Conservation (phyloP, 2,329 filamentous ascomycete species). For the Paecilomyces fulvus region DNA sequence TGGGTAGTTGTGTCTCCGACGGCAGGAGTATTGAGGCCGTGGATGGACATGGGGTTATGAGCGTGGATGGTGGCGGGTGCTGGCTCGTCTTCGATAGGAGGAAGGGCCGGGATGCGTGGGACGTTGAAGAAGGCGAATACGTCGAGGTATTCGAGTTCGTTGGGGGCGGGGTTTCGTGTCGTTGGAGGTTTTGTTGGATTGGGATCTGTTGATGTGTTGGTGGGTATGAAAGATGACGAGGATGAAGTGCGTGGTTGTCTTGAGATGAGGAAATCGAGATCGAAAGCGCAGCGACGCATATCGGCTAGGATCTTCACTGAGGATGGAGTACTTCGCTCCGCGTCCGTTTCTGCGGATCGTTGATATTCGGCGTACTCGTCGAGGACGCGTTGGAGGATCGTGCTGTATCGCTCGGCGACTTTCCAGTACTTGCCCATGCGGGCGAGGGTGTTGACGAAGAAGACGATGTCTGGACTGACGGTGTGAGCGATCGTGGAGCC, state of each 20-base stretch:
- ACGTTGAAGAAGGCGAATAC: conserved; percentile 95
- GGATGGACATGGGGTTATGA: conserved; percentile 28
- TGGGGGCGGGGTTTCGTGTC: conserved; percentile 60
- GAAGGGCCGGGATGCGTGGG: conserved; percentile 54
- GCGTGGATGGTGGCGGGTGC: conserved; percentile 6
- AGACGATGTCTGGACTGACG: conserved; percentile 67
- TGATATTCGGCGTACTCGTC: conserved; percentile 79
- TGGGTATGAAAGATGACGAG: conserved; percentile 25
- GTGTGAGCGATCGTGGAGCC: conserved; percentile 82
- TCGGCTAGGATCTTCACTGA: conserved; percentile 82
- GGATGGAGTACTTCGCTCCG: conserved; percentile 67
- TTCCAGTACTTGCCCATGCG: conserved; percentile 80
- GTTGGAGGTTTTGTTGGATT: conserved; percentile 30
- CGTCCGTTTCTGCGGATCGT: conserved; percentile 48
- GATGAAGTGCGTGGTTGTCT: conserved; percentile 53
- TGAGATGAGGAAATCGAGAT: conserved; percentile 82
- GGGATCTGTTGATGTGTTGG: conserved; percentile 12
- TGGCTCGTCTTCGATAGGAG: conserved; percentile 16
- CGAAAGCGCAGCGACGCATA: conserved; percentile 84
- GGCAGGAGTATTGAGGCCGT: conserved; percentile 19
- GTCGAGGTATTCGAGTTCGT: conserved; percentile 83
- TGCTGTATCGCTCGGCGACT: conserved; percentile 73
- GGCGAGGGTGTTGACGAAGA: conserved; percentile 73
- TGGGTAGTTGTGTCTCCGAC: conserved; percentile 6
- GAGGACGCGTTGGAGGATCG: conserved; percentile 70